Evolutionary conservation across 495 filamentous ascomycete species (phyloP).

Genomic region (Aspergillus conjunctus): DNA sequence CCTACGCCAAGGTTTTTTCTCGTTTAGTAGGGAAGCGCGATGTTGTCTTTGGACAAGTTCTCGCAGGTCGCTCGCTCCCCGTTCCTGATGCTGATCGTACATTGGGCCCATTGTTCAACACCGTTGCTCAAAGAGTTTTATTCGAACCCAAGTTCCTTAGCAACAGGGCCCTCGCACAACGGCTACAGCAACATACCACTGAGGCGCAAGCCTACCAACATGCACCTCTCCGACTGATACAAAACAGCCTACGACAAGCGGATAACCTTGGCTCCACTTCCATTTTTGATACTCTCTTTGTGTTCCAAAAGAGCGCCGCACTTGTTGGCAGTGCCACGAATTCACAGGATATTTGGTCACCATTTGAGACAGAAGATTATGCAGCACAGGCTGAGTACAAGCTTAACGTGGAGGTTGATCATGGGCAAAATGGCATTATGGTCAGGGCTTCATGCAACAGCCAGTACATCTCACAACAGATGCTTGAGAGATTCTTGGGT

Average conservation of each 20-base stretch:
- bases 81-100: slow-evolving; percentile 65
- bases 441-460: slow-evolving; percentile 25
- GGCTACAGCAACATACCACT: slow-evolving; percentile 62
- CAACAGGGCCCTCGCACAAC: slow-evolving; percentile 52
- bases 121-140: slow-evolving; percentile 60
- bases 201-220: slow-evolving; percentile 59
- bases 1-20: slow-evolving; percentile 65
- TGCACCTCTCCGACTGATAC: slow-evolving; percentile 43
- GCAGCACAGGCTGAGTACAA: slow-evolving; percentile 66
- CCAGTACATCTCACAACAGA: slow-evolving; percentile 30
- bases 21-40: slow-evolving; percentile 64
- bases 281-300: slow-evolving; percentile 84
- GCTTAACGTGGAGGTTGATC: slow-evolving; percentile 32
- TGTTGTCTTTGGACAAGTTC: slow-evolving; percentile 72
- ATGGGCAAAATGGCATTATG: slow-evolving; percentile 40
- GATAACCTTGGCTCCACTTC: slow-evolving; percentile 27
- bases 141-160: slow-evolving; percentile 40
- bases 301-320: slow-evolving; percentile 64
- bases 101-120: slow-evolving; percentile 90
- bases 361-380: slow-evolving; percentile 62
- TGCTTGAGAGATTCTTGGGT: slow-evolving; percentile 48
- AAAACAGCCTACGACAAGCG: slow-evolving; percentile 30
- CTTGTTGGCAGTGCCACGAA: slow-evolving; percentile 23
- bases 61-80: slow-evolving; percentile 67
- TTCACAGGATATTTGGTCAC: slow-evolving; percentile 53